Percentiles rank a stretch among this genome's conserved stretches.
These are phyloP conservation scores for Waltergamsia citrina DNA, from an alignment of 2,329 filamentous ascomycete species.

Conservation along the genomic window DNA sequence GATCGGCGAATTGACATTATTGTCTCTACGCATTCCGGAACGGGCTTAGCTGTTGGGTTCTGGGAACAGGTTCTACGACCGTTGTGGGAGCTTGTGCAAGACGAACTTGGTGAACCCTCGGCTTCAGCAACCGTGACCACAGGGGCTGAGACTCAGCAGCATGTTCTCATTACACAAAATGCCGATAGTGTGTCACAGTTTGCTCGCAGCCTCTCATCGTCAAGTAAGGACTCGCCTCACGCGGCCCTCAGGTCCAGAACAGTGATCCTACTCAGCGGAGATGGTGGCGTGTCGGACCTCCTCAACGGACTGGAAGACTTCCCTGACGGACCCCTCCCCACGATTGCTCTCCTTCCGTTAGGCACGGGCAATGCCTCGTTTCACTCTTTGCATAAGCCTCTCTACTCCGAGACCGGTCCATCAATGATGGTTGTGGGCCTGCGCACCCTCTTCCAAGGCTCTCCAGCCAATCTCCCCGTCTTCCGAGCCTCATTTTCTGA, in stretches of 20 bases:
- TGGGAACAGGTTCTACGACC: slow-evolving; percentile 47
- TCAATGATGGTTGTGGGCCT: slow-evolving; percentile 40
- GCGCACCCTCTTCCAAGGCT: slow-evolving; percentile 50
- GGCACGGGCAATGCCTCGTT: slow-evolving; percentile 59
- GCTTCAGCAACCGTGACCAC: not conserved
- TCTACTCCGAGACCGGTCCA: slow-evolving; percentile 28
- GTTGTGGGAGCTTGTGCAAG: slow-evolving; percentile 35
- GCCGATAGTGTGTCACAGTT: slow-evolving; percentile 56
- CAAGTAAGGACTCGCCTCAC: slow-evolving; percentile 9
- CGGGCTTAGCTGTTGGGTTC: slow-evolving; percentile 43
- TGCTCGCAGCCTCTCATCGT: slow-evolving; percentile 28
- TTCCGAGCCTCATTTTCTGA: slow-evolving; percentile 54
- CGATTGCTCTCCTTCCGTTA: slow-evolving; percentile 46
- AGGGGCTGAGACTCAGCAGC: not conserved
- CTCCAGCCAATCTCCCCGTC: slow-evolving; percentile 43
- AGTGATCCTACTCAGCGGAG: slow-evolving; percentile 74
- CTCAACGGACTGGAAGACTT: slow-evolving; percentile 41
- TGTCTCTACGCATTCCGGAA: slow-evolving; percentile 59
- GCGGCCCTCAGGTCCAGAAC: slow-evolving; percentile 27
- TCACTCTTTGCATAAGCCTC: slow-evolving; percentile 50
- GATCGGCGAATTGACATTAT: slow-evolving; percentile 46
- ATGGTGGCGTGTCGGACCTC: slow-evolving; percentile 56
- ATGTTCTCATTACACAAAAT: slow-evolving; percentile 52
- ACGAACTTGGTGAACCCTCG: slow-evolving; percentile 7
- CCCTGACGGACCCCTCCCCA: slow-evolving; percentile 18